Evolutionary conservation across 257 asterid genomes (phyloP).

Genomic region (Oldenlandia corymbosa): DNA sequence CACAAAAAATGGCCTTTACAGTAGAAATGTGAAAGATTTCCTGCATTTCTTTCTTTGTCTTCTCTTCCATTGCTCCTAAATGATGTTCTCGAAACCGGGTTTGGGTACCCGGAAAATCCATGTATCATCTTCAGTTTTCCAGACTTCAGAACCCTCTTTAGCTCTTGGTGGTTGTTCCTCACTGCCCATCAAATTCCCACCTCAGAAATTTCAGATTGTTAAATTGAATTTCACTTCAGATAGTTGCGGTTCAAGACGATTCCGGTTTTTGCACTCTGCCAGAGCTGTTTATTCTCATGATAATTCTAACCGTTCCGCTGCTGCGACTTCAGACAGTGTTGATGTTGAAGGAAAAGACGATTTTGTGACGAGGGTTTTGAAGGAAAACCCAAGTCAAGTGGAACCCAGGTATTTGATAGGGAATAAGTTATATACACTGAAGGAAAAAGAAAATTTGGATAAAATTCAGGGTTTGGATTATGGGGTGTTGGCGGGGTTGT

Average conservation of each 20-base stretch:
- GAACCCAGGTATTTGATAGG: conserved; percentile 80
- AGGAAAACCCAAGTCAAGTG: conserved; percentile 89
- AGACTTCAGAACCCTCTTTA: conserved; percentile 12
- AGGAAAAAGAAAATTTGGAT: conserved; percentile 63
- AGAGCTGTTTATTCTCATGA: conserved; percentile 33
- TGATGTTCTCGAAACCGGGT: conserved; percentile 14
- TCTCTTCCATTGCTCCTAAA: background rate
- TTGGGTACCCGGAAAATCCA: conserved; percentile 11
- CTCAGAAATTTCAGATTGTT: conserved; percentile 18
- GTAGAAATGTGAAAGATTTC: background rate
- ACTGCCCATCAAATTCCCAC: conserved; percentile 27
- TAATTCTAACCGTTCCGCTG: conserved; percentile 32
- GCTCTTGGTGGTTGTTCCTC: conserved; percentile 13
- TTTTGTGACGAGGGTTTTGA: conserved; percentile 78
- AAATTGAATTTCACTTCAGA: conserved; percentile 19
- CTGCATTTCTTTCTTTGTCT: background rate
- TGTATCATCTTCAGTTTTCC: conserved; percentile 17
- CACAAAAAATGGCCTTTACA: too few relatives aligned
- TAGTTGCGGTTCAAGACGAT: conserved; percentile 21
- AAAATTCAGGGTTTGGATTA: conserved; percentile 38
- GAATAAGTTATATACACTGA: conserved; percentile 58
- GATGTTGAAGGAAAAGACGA: conserved; percentile 52
- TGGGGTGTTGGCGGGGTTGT: conserved; percentile 36
- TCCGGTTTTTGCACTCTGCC: conserved; percentile 27
- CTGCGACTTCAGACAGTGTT: conserved; percentile 22